Evolutionary conservation across 108 stramenopile genomes (phyloP), one percentile per base, ranked within the genome.

Genomic region (Schizochytrium sp.): DNA sequence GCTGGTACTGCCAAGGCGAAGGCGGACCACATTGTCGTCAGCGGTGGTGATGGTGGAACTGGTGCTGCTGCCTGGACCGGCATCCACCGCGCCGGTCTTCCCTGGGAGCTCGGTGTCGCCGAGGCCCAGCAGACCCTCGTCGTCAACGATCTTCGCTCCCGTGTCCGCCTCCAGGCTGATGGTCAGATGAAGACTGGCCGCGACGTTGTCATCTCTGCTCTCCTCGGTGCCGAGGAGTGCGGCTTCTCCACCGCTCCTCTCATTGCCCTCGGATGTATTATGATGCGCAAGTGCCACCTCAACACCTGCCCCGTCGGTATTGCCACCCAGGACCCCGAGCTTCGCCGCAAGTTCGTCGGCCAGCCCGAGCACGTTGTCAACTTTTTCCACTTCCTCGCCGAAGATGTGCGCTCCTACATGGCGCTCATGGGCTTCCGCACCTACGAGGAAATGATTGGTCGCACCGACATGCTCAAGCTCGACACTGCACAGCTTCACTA

Each of bases 331-430:
- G 98, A 98, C 89, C 96, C 97, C 90, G 96, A 97, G 90, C 94
- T 98, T 18, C 92, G 98, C 72, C 92, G 92, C 83, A 98, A 98
- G 90, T 98, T 98, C 92, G 93, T 94, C 58, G 98, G 98, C 48
- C 95, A 97, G 92, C 97, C 98, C 25, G 97, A 98, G 91, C 97
- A 98, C 92, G 98, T 99, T 44, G 93, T 98, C 88, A 98, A 98
- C 92, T 99, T 97, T 93, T 97, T 98, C 90, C 97, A 96, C 89
- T 91, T 98, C 89, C 91, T 98, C 91, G 97, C 97, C 58, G 98
- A 98, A 91, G 97, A 98, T 88, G 93, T 97, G 88, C 95, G 98
- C 48, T 96, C 97, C 89, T 96, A 96, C 69, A 97, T 99, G 97
- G 97, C 97, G 29, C 93, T 95, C 89, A 87, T 99, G 58, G 98